These are phyloP conservation scores for Thalassiosira livingstoniorum DNA, from an alignment of 352 stramenopile genomes.

Conservation along the genomic window DNA sequence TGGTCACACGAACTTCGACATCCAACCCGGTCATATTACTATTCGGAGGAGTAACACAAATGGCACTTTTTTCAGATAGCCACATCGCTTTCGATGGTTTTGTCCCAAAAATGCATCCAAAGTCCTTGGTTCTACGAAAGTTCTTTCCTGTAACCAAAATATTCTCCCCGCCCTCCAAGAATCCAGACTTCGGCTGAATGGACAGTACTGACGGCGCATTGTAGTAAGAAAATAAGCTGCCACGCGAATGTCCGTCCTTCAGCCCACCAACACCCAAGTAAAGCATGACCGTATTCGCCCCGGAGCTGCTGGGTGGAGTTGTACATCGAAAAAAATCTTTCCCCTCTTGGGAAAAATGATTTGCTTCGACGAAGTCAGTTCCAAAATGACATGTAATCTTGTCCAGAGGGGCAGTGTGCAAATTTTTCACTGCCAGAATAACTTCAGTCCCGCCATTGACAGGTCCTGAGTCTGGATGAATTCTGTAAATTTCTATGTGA, in stretches of 20 bases:
- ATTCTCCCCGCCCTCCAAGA: slow-evolving; percentile 63
- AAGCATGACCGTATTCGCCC: slow-evolving; percentile 44
- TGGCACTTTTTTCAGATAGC: slow-evolving; percentile 48
- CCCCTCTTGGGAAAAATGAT: slow-evolving; percentile 3
- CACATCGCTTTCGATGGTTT: slow-evolving; percentile 35
- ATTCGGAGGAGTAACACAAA: slow-evolving; percentile 47
- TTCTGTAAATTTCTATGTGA: slow-evolving; percentile 42
- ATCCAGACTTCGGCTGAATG: slow-evolving; percentile 57
- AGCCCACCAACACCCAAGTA: slow-evolving; percentile 53
- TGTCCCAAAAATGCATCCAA: slow-evolving; percentile 61
- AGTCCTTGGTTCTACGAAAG: slow-evolving; percentile 51
- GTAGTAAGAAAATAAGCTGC: slow-evolving; percentile 64
- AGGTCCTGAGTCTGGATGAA: slow-evolving; percentile 59
- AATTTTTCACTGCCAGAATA: slow-evolving; percentile 31
- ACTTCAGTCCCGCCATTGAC: slow-evolving; percentile 51
- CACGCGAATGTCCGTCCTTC: slow-evolving; percentile 43
- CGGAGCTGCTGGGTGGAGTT: slow-evolving; percentile 20
- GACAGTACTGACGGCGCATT: slow-evolving; percentile 30
- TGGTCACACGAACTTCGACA: slow-evolving; percentile 54
- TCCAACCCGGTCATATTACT: not conserved
- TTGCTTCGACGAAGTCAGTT: slow-evolving; percentile 33
- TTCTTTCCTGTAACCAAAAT: slow-evolving; percentile 51
- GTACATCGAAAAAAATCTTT: slow-evolving; percentile 46
- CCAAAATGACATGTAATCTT: slow-evolving; percentile 64
- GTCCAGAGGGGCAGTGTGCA: slow-evolving; percentile 19